phyloP scores from a whole-genome alignment of 768 basidiomycete genomes.

The Lanmaoa pseudosensibilis region DNA sequence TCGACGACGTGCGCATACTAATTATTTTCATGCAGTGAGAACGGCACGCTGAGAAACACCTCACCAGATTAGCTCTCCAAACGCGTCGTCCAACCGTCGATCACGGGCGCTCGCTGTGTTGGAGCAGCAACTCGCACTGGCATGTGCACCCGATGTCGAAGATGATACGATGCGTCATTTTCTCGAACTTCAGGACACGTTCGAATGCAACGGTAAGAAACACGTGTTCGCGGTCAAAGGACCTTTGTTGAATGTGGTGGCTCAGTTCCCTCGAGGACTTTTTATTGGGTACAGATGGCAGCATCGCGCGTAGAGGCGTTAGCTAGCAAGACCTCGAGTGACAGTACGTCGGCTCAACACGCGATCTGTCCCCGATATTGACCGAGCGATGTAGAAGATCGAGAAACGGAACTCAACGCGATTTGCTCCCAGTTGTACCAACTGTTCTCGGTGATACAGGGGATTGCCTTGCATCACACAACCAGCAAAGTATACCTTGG shows the following conservation, averaged over 20 bases:
- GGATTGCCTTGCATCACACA: constrained; percentile 66
- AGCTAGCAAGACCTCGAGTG: constrained; percentile 44
- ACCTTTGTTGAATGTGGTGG: constrained; percentile 6
- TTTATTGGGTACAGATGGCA: constrained; percentile 59
- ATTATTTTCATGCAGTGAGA: background rate
- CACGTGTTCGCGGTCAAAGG: background rate
- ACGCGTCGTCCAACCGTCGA: constrained; percentile 52
- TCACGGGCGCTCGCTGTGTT: constrained; percentile 55
- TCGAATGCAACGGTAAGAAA: constrained; percentile 77
- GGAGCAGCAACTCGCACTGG: constrained; percentile 53
- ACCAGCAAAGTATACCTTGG: constrained; percentile 70
- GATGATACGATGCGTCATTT: constrained; percentile 53
- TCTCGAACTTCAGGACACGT: constrained; percentile 69
- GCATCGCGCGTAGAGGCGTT: constrained; percentile 51
- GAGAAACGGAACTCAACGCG: constrained; percentile 46
- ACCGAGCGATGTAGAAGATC: constrained; percentile 36
- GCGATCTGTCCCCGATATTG: background rate
- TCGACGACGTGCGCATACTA: constrained; percentile 61
- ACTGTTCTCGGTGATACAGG: constrained; percentile 72
- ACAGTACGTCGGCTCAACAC: constrained; percentile 35
- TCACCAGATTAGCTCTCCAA: constrained; percentile 63
- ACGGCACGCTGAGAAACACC: constrained; percentile 11
- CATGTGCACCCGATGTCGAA: constrained; percentile 44
- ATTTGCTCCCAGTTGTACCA: constrained; percentile 56
- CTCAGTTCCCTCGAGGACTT: constrained; percentile 66